Base-by-base conservation (phyloP, 805 yeast species). In the Suhomyces sp. region DNA sequence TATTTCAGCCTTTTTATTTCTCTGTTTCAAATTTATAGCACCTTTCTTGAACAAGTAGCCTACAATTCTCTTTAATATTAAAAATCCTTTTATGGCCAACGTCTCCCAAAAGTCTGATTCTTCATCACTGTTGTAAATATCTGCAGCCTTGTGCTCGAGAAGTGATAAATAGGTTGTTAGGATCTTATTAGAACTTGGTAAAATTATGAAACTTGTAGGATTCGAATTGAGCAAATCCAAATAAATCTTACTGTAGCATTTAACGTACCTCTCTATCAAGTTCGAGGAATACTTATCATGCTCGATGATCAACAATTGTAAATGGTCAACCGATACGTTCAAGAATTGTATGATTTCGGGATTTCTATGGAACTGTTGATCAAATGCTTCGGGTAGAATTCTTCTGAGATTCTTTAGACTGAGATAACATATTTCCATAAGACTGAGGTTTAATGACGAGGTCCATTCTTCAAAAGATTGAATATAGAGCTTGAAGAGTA, bases 391-490 rank as follows among this genome's bases (percentile, higher is more conserved):
- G 2, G 81, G 80, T 2, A 88, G 69, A 13, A 84, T 70, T 42
- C 95, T 69, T 46, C 95, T 69, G 19, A 85, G 58, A 19, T 77
- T 79, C 57, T 93, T 91, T 41, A 90, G 68, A 21, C 88, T 73
- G 31, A 86, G 54, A 55, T 90, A 88, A 12, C 93, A 85, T 14
- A 87, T 74, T 53, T 84, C 86, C 76, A 86, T 74, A 14, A 72
- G 57, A 2, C 77, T 70, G 19, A 79, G 56, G 48, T 77, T 77
- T 28, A 68, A 47, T 19, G 66, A 53, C 3, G 61, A 48, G 0
- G 77, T 69, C 93, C 95, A 87, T 34, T 69, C 67, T 31, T 76
- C 75, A 50, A 83, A 84, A 38, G 76, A 76, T 13, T 64, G 53
- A 14, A 70, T 47, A 55, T 88, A 88, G 33, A 81, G 61, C 38